Percentiles rank a stretch among this genome's conserved stretches.
Conservation (phyloP, 78 protist genomes). For the Andalucia godoyi region DNA sequence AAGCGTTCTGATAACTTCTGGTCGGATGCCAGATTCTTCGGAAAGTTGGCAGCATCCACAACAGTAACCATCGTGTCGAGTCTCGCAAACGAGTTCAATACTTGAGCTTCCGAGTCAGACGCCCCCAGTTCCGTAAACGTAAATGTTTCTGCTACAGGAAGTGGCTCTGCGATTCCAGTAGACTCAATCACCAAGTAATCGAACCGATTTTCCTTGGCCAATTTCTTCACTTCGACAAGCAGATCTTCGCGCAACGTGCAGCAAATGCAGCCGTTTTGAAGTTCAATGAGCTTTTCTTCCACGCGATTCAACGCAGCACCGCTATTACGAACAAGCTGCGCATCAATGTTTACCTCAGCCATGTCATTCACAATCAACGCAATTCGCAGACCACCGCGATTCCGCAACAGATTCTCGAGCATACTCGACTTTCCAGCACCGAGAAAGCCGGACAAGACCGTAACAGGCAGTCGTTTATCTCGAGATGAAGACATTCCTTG, state of each 20-base stretch:
- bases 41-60: slow-evolving; percentile 30
- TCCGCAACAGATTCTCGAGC: slow-evolving; percentile 31
- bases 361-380: slow-evolving; percentile 73
- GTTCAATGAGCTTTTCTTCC: slow-evolving; percentile 54
- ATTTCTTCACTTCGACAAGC: slow-evolving; percentile 31
- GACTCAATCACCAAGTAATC: slow-evolving; percentile 47
- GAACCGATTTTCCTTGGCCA: background rate
- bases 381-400: slow-evolving; percentile 6
- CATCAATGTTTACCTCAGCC: slow-evolving; percentile 74
- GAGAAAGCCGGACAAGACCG: slow-evolving; percentile 73
- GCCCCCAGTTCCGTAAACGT: slow-evolving; percentile 11
- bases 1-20: background rate
- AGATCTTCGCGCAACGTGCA: slow-evolving; percentile 81
- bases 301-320: background rate
- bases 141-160: slow-evolving; percentile 82
- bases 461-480: slow-evolving; percentile 71
- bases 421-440: slow-evolving; percentile 82
- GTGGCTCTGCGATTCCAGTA: slow-evolving; percentile 73
- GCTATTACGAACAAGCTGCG: slow-evolving; percentile 25
- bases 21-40: background rate
- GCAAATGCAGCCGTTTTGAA: slow-evolving; percentile 90
- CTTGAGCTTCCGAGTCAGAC: slow-evolving; percentile 1
- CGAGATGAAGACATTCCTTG: no score
- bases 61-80: slow-evolving; percentile 53
- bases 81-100: no score